Percentiles rank a stretch among this genome's conserved stretches.
Evolutionary conservation across 139 green algal genomes (phyloP).

Genomic region (Micractinium sp.): DNA sequence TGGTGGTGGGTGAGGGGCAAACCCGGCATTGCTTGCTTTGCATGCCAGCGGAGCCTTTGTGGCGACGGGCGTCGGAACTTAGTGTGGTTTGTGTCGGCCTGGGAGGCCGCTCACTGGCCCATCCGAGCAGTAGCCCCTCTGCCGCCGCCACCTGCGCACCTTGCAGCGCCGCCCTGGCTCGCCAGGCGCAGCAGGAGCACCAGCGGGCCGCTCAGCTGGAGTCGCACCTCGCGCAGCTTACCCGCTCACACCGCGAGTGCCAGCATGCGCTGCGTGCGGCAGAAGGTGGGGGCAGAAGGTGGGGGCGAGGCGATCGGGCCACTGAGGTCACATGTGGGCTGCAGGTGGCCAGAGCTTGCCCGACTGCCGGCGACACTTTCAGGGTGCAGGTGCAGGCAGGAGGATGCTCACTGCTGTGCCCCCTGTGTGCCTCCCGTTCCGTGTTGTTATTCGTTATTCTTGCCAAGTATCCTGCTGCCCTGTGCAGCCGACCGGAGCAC

Average conservation of each 20-base stretch:
- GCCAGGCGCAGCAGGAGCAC: neutral
- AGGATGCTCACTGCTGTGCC: neutral
- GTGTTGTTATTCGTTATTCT: neutral
- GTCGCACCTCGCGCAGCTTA: neutral
- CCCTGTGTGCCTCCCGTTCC: neutral
- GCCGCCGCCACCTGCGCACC: too few relatives aligned
- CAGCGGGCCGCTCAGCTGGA: neutral
- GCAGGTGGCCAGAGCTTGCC: too few relatives aligned
- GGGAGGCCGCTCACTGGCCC: too few relatives aligned
- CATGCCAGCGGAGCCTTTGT: neutral
- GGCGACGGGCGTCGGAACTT: neutral
- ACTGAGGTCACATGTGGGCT: neutral
- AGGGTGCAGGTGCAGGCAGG: neutral
- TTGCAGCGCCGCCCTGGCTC: neutral
- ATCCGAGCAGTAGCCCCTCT: too few relatives aligned
- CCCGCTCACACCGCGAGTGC: neutral
- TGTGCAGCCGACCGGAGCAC: conserved; percentile 25
- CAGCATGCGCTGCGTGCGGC: neutral
- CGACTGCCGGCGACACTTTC: too few relatives aligned
- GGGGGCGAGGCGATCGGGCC: neutral
- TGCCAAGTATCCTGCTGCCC: neutral
- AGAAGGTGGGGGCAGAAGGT: neutral
- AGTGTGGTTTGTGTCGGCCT: too few relatives aligned
- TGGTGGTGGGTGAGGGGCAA: too few relatives aligned
- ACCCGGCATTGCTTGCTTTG: too few relatives aligned